Conservation (phyloP, 331 rosid genomes). For the Cydonia oblonga region DNA sequence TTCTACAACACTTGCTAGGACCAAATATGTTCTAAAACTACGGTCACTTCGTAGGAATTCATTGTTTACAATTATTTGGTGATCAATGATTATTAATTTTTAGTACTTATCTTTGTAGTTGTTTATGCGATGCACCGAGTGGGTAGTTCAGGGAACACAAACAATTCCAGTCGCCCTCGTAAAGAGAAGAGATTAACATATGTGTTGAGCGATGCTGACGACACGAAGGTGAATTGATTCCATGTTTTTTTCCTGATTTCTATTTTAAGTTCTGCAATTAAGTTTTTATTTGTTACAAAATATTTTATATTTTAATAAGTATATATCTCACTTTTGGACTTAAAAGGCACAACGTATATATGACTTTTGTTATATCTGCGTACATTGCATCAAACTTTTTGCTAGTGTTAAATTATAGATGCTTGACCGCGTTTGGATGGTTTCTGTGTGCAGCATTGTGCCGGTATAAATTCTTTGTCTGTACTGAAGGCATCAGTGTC, state of each 20-base stretch:
- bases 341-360: not conserved
- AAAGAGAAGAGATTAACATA: slow-evolving; percentile 92
- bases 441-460: slow-evolving; percentile 74
- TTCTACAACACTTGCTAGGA: not conserved
- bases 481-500: slow-evolving; percentile 44
- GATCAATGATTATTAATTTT: not conserved
- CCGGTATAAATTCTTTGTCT: slow-evolving; percentile 84
- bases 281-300: not conserved
- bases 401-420: not conserved
- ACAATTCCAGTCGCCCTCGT: slow-evolving; percentile 79
- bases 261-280: not conserved
- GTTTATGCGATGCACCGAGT: slow-evolving; percentile 92
- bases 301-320: not conserved
- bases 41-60: not conserved
- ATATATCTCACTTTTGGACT: not conserved
- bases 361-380: not conserved
- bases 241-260: not conserved
- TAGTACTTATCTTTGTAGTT: slow-evolving; percentile 13
- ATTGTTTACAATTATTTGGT: slow-evolving; percentile 5
- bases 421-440: not conserved
- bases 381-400: not conserved
- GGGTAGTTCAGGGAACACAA: slow-evolving; percentile 86
- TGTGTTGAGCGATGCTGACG: slow-evolving; percentile 71
- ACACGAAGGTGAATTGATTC: slow-evolving; percentile 53
- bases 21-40: not conserved